Evolutionary conservation across 1,139 yeast species (phyloP).

Genomic region (Saccharomycopsis crataegensis): DNA sequence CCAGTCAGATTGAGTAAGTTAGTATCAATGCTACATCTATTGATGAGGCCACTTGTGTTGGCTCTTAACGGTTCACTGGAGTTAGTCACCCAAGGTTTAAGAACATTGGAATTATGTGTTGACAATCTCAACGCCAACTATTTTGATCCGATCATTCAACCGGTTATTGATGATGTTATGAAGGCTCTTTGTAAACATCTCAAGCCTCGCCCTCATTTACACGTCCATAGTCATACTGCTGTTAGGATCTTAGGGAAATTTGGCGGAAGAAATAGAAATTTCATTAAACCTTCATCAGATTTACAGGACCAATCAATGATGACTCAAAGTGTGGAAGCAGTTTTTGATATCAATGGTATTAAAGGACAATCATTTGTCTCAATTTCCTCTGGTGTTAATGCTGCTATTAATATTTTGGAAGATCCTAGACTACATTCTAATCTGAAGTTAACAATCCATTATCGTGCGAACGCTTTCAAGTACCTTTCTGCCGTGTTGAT

Average conservation of each 20-base stretch:
- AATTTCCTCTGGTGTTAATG: slow-evolving; percentile 73
- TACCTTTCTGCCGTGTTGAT: slow-evolving; percentile 52
- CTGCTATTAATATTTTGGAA: slow-evolving; percentile 62
- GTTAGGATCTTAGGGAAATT: slow-evolving; percentile 87
- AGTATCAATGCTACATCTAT: slow-evolving; percentile 84
- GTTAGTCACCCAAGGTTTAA: slow-evolving; percentile 84
- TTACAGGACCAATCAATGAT: slow-evolving; percentile 49
- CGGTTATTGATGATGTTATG: slow-evolving; percentile 91
- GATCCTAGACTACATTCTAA: slow-evolving; percentile 25
- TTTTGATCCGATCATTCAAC: slow-evolving; percentile 95
- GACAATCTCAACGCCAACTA: slow-evolving; percentile 95
- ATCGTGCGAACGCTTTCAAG: slow-evolving; percentile 59
- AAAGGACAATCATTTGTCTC: slow-evolving; percentile 58
- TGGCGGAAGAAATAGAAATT: slow-evolving; percentile 92
- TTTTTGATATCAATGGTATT: slow-evolving; percentile 63
- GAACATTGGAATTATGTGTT: slow-evolving; percentile 92
- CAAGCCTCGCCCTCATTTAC: slow-evolving; percentile 83
- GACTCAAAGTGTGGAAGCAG: slow-evolving; percentile 63
- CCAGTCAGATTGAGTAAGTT: slow-evolving; percentile 91
- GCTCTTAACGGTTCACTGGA: slow-evolving; percentile 92
- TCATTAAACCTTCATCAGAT: slow-evolving; percentile 66
- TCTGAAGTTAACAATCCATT: slow-evolving; percentile 32
- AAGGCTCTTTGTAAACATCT: slow-evolving; percentile 87
- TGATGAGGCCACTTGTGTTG: slow-evolving; percentile 85
- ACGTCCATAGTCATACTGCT: slow-evolving; percentile 91